Evolutionary conservation across 345 rosid species (phyloP).

Genomic region (Eucalyptus regnans): DNA sequence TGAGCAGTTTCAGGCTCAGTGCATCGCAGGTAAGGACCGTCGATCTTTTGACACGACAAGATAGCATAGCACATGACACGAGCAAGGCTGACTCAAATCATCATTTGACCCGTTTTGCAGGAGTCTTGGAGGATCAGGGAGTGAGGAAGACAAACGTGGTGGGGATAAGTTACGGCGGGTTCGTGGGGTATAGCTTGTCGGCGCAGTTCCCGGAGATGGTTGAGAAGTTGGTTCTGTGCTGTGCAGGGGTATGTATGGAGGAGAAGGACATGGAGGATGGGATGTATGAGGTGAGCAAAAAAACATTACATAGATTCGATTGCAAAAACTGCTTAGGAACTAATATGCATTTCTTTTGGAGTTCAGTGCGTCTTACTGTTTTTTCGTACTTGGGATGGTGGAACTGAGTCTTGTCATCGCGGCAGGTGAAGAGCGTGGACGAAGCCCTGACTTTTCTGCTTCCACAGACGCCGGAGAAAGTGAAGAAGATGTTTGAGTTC

Average conservation of each 20-base stretch:
- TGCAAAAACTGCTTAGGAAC: not conserved
- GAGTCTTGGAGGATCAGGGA: not conserved
- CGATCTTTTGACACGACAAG: not conserved
- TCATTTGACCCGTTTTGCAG: not conserved
- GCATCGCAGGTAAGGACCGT: not conserved
- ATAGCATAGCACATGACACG: not conserved
- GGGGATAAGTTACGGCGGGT: slow-evolving; percentile 9
- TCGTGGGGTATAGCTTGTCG: slow-evolving; percentile 7
- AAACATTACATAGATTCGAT: not conserved
- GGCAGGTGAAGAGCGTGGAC: not conserved
- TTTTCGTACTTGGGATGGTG: not conserved
- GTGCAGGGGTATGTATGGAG: slow-evolving; percentile 9
- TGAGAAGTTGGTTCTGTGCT: slow-evolving; percentile 2
- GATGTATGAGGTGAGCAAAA: not conserved
- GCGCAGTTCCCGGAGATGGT: slow-evolving; percentile 3
- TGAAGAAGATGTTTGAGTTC: not conserved
- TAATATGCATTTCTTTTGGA: not conserved
- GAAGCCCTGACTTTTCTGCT: slow-evolving; percentile 3
- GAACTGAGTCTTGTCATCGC: not conserved
- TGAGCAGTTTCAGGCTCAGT: slow-evolving; percentile 1
- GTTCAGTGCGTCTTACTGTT: not conserved
- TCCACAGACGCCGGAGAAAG: slow-evolving; percentile 4
- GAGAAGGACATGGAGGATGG: slow-evolving; percentile 7
- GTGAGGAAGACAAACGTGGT: not conserved
- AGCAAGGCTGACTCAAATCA: not conserved